Evolutionary conservation across 805 yeast species (phyloP).

Genomic region (Candida odintsovae): DNA sequence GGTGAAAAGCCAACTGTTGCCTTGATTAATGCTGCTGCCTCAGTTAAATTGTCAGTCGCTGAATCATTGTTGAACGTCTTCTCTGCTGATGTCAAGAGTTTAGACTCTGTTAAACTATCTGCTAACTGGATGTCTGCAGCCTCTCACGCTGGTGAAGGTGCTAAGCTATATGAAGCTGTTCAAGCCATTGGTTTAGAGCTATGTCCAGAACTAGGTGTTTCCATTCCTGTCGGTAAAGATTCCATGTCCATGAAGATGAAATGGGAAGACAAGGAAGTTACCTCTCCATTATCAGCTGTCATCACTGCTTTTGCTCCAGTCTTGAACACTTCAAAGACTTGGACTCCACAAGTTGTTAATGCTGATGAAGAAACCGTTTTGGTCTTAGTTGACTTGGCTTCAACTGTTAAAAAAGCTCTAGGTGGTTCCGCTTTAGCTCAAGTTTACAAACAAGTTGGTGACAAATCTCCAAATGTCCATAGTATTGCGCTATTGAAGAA

Average conservation of each 20-base stretch:
- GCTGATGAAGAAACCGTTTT: constrained; percentile 49
- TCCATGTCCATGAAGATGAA: constrained; percentile 99
- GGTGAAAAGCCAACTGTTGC: constrained; percentile 95
- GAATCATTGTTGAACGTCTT: constrained; percentile 83
- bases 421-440: constrained; percentile 97
- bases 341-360: constrained; percentile 83
- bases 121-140: constrained; percentile 99
- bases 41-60: constrained; percentile 94
- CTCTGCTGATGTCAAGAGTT: constrained; percentile 80
- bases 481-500: constrained; percentile 56
- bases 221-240: constrained; percentile 98
- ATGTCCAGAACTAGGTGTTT: constrained; percentile 86
- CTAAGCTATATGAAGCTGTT: constrained; percentile 92
- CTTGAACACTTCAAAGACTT: constrained; percentile 74
- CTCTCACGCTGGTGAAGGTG: constrained; percentile 90
- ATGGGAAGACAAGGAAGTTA: constrained; percentile 89
- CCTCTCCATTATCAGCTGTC: constrained; percentile 90
- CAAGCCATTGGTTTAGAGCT: constrained; percentile 92
- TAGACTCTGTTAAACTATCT: constrained; percentile 75
- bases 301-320: constrained; percentile 93
- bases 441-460: constrained; percentile 84
- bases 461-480: constrained; percentile 77
- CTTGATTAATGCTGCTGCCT: constrained; percentile 78
- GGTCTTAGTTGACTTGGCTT: constrained; percentile 73
- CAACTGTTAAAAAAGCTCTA: constrained; percentile 48